Evolutionary conservation across 345 rosid species (phyloP), one percentile per base, ranked within the genome.

Genomic region (Combretum micranthum): DNA sequence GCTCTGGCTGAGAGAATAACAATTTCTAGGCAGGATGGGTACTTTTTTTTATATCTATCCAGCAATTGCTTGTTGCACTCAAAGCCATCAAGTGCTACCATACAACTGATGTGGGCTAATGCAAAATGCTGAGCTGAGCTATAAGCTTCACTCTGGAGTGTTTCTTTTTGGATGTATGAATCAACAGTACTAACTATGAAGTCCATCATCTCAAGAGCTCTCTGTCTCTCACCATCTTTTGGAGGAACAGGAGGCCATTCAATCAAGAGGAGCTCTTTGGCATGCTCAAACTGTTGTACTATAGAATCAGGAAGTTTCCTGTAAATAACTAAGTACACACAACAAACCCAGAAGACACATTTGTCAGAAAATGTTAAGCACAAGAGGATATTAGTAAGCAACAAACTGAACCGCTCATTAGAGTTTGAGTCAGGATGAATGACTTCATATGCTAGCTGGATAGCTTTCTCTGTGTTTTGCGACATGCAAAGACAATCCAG

Each of bases 301-400:
- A 93, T 64, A 61, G 82, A 74, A 60, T 75, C 88, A 45, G 99
- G 99, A 52, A 93, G 82, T 71, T 85, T 93, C 96, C 91, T 89
- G 99, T 93, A 89, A 79, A 89, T 62, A 78, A 80, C 85, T 71
- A 93, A 82, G 91, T 93, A 93, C 72, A 85, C 81, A 85, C 97
- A 93, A 87, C 87, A 89, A 83, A 93, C 72, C 99, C 99, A 93
- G 82, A 93, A 87, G 71, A 88, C 78, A 85, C 83, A 86, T 82
- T 80, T 85, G 78, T 89, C 99, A 85, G 94, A 77, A 79, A 77
- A 68, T 65, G 84, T 83, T 78, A 93, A 79, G 87, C 85, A 87
- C 60, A 75, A 68, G 81, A 87, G 78, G 69, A 85, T 89, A 83
- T 79, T 80, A 79, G 83, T 74, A 75, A 92, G 73, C 80, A 80